Evolutionary conservation across 805 yeast genomes (phyloP), one percentile per base, ranked within the genome.

Genomic region (Candida ovalis): DNA sequence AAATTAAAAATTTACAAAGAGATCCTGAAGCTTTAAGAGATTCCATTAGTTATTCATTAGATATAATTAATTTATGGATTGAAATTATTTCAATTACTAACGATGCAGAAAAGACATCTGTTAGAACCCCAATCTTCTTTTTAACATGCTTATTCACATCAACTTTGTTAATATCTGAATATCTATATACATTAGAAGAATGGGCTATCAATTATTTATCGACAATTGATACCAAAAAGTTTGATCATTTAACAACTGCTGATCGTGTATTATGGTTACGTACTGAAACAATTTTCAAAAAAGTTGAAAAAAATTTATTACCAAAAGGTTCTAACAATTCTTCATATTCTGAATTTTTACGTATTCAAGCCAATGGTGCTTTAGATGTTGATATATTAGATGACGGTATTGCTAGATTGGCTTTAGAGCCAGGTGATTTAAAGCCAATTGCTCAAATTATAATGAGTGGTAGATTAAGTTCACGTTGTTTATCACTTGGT

Each of bases 71-170:
- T 50, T 67, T 85, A 37, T 86, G 94, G 95, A 79, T 80, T 42
- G 85, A 81, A 52, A 80, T 84, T 43, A 81, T 84, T n/a, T 76
- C 84, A 2, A 78, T 81, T 43, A 77, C 76, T 25, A 77, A 78
- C 45, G 85, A 84, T 61, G 82, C 86, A 0, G 83, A 80, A 53
- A 78, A 80, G 60, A 80, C 86, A 0, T 80, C 88, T 1, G 74
- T 84, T 28, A 71, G 89, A 53, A 84, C 92, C 0, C 94, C 94
- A 1, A 85, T 85, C 24, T 85, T 84, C 62, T 83, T 86, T 58
- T 75, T 85, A 27, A 81, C 89, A 0, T 82, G 89, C 60, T 75
- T 84, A 24, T 84, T 84, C 58, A 77, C 84, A 1, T 71, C 89
- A 1, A 69, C 82, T 12, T 66, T 85, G 46, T 68, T 86, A 32